Base-by-base conservation (phyloP, 2,329 filamentous ascomycete genomes). In the Furcasterigmium furcatum region DNA sequence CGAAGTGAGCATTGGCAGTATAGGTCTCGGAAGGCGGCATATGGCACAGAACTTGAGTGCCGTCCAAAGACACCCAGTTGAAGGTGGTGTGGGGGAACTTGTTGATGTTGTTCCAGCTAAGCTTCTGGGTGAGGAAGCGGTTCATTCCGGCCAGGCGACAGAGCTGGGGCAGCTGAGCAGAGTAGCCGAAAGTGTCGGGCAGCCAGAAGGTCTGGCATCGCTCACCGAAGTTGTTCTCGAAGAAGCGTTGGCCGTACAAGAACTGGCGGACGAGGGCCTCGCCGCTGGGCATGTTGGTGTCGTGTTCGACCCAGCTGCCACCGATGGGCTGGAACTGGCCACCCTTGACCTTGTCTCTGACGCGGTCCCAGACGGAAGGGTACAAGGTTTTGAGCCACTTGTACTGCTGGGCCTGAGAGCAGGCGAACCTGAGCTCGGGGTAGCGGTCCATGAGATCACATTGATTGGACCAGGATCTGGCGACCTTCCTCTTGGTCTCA, bases 61-160 rank as follows among this genome's bases (percentile, higher is more conserved):
- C 92, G 64, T 99, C 94, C 13, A 96, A 80, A 12, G 91, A 83
- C 25, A 99, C 91, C 94, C 94, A 99, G 67, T 96, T 96, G 76
- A 99, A 99, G 1, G 94, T 97, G 6, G 94, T 97, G 62, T 97
- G 94, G 0, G 94, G 94, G 70, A 97, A 99, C 61, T 88, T 95
- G 71, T 97, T 97, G 77, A 97, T 97, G 64, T 97, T 97, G 73
- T 97, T 97, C 94, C 94, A 99, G 73, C 92, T 97, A 48, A 99
- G 76, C 72, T 99, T 99, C 67, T 99, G 94, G 0, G 94, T 99
- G 59, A 99, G 87, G 74, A 99, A 99, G 27, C 92, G 83, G 47
- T 82, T 88, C 94, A 99, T 97, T 18, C 91, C 92, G n/a, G 94
- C 88, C 22, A 96, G 73, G 4, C 92, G 87, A 62, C 91, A 97